Base-by-base conservation (phyloP, 1,284 basidiomycete species). In the Ustilago crameri region DNA sequence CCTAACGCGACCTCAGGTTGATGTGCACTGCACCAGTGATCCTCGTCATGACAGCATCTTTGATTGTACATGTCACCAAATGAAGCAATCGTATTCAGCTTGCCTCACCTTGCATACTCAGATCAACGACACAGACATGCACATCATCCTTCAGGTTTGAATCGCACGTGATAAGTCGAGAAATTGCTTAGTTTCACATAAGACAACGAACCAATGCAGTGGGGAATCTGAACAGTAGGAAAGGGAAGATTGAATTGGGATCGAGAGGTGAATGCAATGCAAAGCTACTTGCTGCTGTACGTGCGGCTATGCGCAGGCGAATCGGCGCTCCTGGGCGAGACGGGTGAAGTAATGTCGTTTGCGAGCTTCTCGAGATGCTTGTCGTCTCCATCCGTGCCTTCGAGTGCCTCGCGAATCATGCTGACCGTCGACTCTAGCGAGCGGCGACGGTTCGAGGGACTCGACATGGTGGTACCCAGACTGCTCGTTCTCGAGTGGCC, bases 381-480 rank as follows among this genome's bases (percentile, higher is more conserved):
- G 43, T 79, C 76, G 51, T 80, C 78, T 40, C 64, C 54, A 38
- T 79, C 78, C 56, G 68, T 69, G 20, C 75, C 76, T 49, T 77
- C 77, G 32, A 82, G 74, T 7, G 80, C 81, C 55, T 82, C 81
- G 84, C 93, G 91, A 81, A 99, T 96, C 84, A 98, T 88, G 76
- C 91, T 91, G 87, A 96, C 93, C 52, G 95, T 98, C 82, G 92
- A 95, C 87, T 98, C 95, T 82, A 98, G 86, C 81, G 92, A 94
- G 77, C 95, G 87, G 83, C 95, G 86, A 72, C 96, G 87, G 61
- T 91, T 98, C 80, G 92, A 94, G 10, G 96, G 95, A 81, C 91
- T 93, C 45, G 94, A 96, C 89, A 92, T 92, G 72, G 95, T 98
- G 61, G 96, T 98, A 3, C 96, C 96, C 64, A 98, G 85, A 81